Percentiles rank a stretch among this genome's conserved stretches.
These are phyloP conservation scores for Paecilomyces sp. DNA, from an alignment of 2,329 filamentous ascomycete genomes.

Conservation along the genomic window DNA sequence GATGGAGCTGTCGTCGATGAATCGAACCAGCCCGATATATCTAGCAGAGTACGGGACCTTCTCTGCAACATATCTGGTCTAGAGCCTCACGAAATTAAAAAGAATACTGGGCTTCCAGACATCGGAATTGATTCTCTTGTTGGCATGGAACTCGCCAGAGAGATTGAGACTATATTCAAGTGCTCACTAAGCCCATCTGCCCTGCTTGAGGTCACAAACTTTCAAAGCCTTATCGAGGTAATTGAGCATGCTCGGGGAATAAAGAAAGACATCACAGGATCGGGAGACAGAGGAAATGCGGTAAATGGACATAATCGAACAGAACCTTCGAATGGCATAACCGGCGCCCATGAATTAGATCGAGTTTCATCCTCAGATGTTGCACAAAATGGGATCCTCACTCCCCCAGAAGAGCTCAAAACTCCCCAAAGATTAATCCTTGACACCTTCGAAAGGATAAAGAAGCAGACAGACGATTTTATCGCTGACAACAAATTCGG, in stretches of 20 bases:
- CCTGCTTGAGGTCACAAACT: slow-evolving; percentile 22
- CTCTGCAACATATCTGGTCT: slow-evolving; percentile 23
- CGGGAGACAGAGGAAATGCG: no score
- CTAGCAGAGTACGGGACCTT: slow-evolving; percentile 1
- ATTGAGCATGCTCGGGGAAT: not conserved
- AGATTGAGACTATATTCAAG: slow-evolving; percentile 26
- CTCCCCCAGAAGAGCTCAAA: no score
- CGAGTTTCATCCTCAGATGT: no score
- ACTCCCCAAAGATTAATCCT: no score
- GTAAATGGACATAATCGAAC: no score
- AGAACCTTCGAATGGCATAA: no score
- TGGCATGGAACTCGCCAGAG: slow-evolving; percentile 42
- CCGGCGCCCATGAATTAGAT: no score
- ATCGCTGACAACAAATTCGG: no score
- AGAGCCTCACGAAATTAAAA: slow-evolving; percentile 29
- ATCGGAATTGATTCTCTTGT: slow-evolving; percentile 43
- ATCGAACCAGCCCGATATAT: slow-evolving; percentile 2
- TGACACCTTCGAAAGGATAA: no score
- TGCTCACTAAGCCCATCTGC: slow-evolving; percentile 19
- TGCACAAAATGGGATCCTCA: no score
- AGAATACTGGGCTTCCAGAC: slow-evolving; percentile 24
- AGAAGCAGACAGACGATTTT: no score
- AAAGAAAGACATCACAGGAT: no score
- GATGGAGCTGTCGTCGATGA: not conserved
- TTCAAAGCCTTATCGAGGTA: slow-evolving; percentile 2